These are phyloP conservation scores for Cornus suecica DNA, from an alignment of 148 eudicot species.

Conservation along the genomic window DNA sequence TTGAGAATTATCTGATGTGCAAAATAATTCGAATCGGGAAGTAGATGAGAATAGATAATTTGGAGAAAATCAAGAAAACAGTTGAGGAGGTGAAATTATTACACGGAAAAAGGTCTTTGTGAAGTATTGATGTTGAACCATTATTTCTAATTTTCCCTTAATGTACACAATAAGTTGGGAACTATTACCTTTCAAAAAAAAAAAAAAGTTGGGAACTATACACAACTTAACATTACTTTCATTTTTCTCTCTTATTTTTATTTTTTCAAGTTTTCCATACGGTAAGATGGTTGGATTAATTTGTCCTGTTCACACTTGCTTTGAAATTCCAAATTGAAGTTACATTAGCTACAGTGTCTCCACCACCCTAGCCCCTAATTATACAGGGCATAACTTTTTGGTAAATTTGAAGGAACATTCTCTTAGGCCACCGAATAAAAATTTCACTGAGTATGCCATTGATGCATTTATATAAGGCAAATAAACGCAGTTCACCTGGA, in stretches of 20 bases:
- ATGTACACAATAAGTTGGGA: not conserved
- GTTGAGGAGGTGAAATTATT: no score
- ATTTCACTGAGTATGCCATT: not conserved
- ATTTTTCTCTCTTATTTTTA: no score
- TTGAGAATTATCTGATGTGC: not conserved
- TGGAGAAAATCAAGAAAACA: no score
- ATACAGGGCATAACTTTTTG: no score
- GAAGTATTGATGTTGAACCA: not conserved
- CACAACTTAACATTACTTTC: not conserved
- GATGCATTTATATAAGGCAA: not conserved
- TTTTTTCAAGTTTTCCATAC: no score
- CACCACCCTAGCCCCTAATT: not conserved
- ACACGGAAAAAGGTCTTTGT: not conserved
- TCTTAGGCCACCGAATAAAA: not conserved
- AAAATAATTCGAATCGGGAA: not conserved
- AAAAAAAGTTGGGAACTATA: not conserved
- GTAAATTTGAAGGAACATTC: not conserved
- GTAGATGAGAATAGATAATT: no score
- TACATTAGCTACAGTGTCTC: not conserved
- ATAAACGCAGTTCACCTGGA: constrained; percentile 34
- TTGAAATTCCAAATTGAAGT: not conserved
- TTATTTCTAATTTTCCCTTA: not conserved
- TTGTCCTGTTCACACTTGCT: no score
- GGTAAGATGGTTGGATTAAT: not conserved
- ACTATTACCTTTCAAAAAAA: no score